phyloP scores from a whole-genome alignment of 1,284 basidiomycete species.

The Boletellus dicymbophilus region DNA sequence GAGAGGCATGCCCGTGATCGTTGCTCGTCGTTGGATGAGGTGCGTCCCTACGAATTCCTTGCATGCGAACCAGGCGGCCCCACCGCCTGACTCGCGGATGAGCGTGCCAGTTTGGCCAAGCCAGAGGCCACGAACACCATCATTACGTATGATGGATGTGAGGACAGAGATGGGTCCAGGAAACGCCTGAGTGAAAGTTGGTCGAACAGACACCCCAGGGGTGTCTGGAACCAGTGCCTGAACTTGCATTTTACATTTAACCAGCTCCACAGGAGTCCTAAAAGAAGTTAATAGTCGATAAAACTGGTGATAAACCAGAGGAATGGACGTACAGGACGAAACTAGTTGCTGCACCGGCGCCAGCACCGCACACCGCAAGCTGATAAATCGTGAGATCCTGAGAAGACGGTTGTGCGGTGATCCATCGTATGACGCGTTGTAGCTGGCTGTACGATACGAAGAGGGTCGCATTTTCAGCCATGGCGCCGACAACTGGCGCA shows the following conservation, averaged over 20 bases:
- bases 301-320: background rate
- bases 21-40: slow-evolving; percentile 52
- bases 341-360: slow-evolving; percentile 84
- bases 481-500: slow-evolving; percentile 89
- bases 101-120: slow-evolving; percentile 95
- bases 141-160: slow-evolving; percentile 60
- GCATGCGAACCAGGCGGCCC: slow-evolving; percentile 88
- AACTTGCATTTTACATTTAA: slow-evolving; percentile 99
- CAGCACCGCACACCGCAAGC: slow-evolving; percentile 79
- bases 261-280: slow-evolving; percentile 93
- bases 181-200: slow-evolving; percentile 23
- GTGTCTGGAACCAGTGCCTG: slow-evolving; percentile 67
- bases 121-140: slow-evolving; percentile 89
- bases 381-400: slow-evolving; percentile 64
- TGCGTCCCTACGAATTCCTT: slow-evolving; percentile 76
- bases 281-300: background rate
- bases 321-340: slow-evolving; percentile 72
- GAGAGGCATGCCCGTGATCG: slow-evolving; percentile 21
- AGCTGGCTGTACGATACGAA: slow-evolving; percentile 90
- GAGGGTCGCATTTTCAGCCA: slow-evolving; percentile 89
- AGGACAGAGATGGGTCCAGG: slow-evolving; percentile 76
- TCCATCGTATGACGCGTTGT: slow-evolving; percentile 63
- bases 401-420: slow-evolving; percentile 30
- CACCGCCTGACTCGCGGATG: slow-evolving; percentile 92
- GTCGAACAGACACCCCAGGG: slow-evolving; percentile 22